Conservation (phyloP, 805 yeast species). For the Komagataella pseudopastoris region DNA sequence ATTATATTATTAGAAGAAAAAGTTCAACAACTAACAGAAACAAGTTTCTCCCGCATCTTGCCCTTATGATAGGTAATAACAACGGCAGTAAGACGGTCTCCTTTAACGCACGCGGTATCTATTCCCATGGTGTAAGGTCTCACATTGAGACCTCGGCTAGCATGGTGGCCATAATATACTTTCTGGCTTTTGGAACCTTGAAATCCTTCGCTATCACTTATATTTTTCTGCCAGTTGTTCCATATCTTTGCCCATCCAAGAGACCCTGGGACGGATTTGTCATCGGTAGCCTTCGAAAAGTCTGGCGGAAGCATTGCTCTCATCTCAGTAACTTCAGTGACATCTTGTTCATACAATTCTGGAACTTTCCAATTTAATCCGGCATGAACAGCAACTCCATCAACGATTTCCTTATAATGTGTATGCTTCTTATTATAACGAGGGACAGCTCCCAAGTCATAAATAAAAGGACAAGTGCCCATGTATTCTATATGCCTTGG, state of each 20-base stretch:
- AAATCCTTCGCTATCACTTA: not conserved
- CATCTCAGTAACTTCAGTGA: constrained; percentile 54
- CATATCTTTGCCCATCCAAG: constrained; percentile 20
- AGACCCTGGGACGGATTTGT: constrained; percentile 15
- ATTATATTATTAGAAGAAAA: too few species aligned
- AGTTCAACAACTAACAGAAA: not conserved
- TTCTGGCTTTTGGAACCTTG: not conserved
- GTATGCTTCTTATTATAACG: constrained; percentile 16
- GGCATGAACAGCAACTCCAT: constrained; percentile 65
- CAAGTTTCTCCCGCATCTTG: not conserved
- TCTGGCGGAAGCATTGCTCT: constrained; percentile 55
- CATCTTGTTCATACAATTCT: constrained; percentile 39
- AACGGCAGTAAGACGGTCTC: constrained; percentile 11
- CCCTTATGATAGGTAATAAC: not conserved
- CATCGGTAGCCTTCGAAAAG: constrained; percentile 44
- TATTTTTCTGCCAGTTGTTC: constrained; percentile 11
- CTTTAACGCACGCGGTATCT: constrained; percentile 61
- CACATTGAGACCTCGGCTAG: constrained; percentile 57
- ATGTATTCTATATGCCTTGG: constrained; percentile 51
- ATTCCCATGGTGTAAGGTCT: constrained; percentile 63
- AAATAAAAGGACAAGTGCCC: constrained; percentile 50
- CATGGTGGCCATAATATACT: constrained; percentile 85
- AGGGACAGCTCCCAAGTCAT: constrained; percentile 48
- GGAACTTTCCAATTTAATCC: constrained; percentile 60
- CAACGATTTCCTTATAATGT: constrained; percentile 8